Evolutionary conservation across 495 filamentous ascomycete species (phyloP).

Genomic region (Usnea hakonensis): DNA sequence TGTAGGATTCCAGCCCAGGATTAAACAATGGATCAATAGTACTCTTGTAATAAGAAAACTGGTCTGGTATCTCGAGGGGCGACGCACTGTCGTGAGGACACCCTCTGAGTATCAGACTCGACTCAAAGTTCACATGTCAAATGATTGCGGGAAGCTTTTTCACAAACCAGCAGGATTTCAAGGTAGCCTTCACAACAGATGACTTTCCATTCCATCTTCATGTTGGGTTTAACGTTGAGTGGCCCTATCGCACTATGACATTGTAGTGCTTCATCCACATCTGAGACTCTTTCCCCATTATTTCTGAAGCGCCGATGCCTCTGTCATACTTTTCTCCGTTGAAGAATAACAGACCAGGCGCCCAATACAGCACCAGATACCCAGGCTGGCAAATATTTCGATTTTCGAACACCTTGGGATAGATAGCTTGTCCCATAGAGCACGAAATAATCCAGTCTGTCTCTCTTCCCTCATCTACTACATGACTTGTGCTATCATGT

Average conservation of each 20-base stretch:
- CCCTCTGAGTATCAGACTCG: too few species aligned
- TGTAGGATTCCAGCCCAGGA: too few species aligned
- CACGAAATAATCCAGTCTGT: background rate
- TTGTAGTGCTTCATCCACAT: too few species aligned
- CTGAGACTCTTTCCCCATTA: too few species aligned
- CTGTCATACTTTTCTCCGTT: background rate
- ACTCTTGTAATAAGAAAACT: too few species aligned
- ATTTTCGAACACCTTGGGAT: background rate
- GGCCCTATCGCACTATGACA: background rate
- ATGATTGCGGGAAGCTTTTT: background rate
- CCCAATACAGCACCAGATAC: background rate
- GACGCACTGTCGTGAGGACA: too few species aligned
- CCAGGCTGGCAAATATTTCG: background rate
- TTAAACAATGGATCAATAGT: too few species aligned
- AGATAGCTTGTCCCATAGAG: background rate
- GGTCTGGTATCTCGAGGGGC: too few species aligned
- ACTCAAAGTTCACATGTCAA: too few species aligned
- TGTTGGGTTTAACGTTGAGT: background rate
- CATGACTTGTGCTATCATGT: too few species aligned
- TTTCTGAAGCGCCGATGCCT: background rate
- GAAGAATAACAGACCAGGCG: background rate
- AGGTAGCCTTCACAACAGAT: background rate
- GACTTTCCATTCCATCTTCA: background rate
- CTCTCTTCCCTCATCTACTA: too few species aligned
- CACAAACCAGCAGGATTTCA: background rate